Conservation (phyloP, 306 rosid species). For the barrel medic (Medicago truncatula) region DNA sequence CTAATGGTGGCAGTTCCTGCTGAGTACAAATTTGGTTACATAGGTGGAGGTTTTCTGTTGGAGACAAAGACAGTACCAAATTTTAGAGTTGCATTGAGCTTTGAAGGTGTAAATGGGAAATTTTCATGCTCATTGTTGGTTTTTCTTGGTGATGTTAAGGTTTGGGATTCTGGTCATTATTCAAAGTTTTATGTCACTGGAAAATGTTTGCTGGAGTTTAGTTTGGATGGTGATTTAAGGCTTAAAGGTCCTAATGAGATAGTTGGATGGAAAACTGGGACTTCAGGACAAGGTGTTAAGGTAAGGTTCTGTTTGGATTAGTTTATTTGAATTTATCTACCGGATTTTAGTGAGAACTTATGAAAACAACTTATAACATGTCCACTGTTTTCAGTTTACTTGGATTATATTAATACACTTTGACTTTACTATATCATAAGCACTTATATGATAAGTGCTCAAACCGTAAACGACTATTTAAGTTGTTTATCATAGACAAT, state of each 20-base stretch:
- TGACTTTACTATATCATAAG: background rate
- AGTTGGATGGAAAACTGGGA: slow-evolving; percentile 92
- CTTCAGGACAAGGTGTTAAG: slow-evolving; percentile 92
- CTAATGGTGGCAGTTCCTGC: slow-evolving; percentile 62
- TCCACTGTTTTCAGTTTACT: background rate
- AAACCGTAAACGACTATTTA: background rate
- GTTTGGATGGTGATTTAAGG: slow-evolving; percentile 77
- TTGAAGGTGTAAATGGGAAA: slow-evolving; percentile 60
- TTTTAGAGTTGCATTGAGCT: slow-evolving; percentile 70
- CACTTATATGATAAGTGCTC: background rate
- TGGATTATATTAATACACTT: background rate
- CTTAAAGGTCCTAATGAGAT: slow-evolving; percentile 66
- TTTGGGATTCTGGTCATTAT: slow-evolving; percentile 88
- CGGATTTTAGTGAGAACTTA: background rate
- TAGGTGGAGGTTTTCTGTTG: slow-evolving; percentile 68
- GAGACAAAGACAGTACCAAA: slow-evolving; percentile 54
- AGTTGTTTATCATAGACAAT: background rate
- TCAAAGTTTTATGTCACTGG: slow-evolving; percentile 63
- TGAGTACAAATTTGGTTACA: slow-evolving; percentile 57
- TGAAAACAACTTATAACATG: background rate
- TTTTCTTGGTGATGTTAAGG: slow-evolving; percentile 86
- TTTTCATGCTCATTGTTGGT: slow-evolving; percentile 78
- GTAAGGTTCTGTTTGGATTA: slow-evolving; percentile 46
- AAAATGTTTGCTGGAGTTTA: slow-evolving; percentile 67
- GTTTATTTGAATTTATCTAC: background rate